Percentiles rank a stretch among this genome's conserved stretches.
Evolutionary conservation across 148 eudicot genomes (phyloP).

Genomic region (Rhododendron griersonianum): DNA sequence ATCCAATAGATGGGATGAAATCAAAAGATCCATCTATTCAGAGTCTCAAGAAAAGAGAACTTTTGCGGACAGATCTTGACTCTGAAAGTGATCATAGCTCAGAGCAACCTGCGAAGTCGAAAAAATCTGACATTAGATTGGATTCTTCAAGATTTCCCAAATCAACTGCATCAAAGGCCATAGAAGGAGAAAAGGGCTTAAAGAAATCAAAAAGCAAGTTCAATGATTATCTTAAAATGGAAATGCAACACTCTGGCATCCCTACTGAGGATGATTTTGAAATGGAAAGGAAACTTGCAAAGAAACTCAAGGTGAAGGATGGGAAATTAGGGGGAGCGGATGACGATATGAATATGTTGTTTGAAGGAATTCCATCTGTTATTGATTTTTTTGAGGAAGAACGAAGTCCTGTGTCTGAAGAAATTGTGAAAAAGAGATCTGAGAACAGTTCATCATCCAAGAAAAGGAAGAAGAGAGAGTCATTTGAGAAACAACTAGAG

Average conservation of each 20-base stretch:
- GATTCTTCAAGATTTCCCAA: constrained; percentile 7
- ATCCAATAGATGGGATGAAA: constrained; percentile 7
- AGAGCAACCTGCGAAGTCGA: not conserved
- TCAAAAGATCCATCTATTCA: not conserved
- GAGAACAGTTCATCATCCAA: constrained; percentile 11
- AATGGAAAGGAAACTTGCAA: constrained; percentile 59
- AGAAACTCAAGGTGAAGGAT: constrained; percentile 62
- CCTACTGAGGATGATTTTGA: constrained; percentile 58
- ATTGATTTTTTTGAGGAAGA: constrained; percentile 29
- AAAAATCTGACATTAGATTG: not conserved
- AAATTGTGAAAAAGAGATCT: constrained; percentile 6
- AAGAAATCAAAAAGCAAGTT: constrained; percentile 42
- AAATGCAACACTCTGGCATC: constrained; percentile 19
- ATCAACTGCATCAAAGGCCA: constrained; percentile 9
- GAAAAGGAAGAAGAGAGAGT: constrained; percentile 25
- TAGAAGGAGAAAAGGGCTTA: constrained; percentile 7
- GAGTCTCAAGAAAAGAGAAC: not conserved
- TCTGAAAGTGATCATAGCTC: constrained; percentile 6
- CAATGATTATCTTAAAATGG: constrained; percentile 50
- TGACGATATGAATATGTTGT: constrained; percentile 41
- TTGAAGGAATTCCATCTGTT: constrained; percentile 48
- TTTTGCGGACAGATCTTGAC: constrained; percentile 7
- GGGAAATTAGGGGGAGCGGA: constrained; percentile 47
- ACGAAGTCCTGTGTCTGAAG: constrained; percentile 6
- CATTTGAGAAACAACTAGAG: constrained; percentile 9